These are phyloP conservation scores for Calonectria pseudoturangicola DNA, from an alignment of 2,329 filamentous ascomycete species.

Conservation along the genomic window DNA sequence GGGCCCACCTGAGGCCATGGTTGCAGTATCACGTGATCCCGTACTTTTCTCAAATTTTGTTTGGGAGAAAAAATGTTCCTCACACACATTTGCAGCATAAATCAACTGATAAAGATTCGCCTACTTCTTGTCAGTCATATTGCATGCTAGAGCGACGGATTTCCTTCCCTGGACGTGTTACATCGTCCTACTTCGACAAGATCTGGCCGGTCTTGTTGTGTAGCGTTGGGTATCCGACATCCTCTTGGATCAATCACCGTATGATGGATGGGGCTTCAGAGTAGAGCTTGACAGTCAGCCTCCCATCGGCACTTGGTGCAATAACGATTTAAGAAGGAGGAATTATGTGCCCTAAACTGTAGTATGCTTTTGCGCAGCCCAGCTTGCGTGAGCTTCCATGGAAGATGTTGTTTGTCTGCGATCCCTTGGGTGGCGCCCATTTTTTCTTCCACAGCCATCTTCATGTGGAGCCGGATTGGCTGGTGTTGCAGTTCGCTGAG, in stretches of 20 bases:
- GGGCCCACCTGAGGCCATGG: conserved; percentile 17
- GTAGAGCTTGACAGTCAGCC: conserved; percentile 7
- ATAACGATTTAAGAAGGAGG: not conserved
- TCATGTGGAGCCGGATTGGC: not conserved
- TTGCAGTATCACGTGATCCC: conserved; percentile 54
- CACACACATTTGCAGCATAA: conserved; percentile 70
- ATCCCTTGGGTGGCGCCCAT: conserved; percentile 22
- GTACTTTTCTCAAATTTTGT: conserved; percentile 18
- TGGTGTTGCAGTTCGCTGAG: conserved; percentile 20
- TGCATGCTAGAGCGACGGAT: conserved; percentile 72
- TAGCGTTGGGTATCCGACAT: conserved; percentile 59
- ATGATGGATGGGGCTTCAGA: conserved; percentile 4
- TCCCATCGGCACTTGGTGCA: conserved; percentile 18
- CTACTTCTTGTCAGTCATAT: conserved; percentile 76
- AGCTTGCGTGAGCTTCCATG: not conserved
- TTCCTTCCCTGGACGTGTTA: conserved; percentile 52
- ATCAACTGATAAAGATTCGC: conserved; percentile 74
- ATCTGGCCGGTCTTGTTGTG: conserved; percentile 50
- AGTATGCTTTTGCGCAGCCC: conserved; percentile 10
- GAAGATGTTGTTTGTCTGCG: conserved; percentile 25
- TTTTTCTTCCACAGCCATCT: not conserved
- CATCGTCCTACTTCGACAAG: conserved; percentile 47
- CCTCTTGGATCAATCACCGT: conserved; percentile 2
- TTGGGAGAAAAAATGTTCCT: conserved; percentile 34
- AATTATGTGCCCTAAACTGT: conserved; percentile 37